Base-by-base conservation (phyloP, 352 stramenopile genomes). In the Globisporangium paroecandrum region DNA sequence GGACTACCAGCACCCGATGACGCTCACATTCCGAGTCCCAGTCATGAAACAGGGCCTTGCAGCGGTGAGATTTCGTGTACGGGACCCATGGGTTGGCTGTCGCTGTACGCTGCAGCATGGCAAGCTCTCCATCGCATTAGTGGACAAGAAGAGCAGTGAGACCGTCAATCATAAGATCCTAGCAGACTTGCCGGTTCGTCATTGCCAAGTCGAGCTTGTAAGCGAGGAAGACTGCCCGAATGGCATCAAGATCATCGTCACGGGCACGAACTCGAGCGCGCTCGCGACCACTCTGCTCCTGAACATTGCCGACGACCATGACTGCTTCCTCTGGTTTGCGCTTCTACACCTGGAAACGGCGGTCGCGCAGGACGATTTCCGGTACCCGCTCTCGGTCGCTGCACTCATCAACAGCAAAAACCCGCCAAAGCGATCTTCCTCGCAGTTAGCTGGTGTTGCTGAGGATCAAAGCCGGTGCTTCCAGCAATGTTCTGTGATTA, bases 311-410 rank as follows among this genome's bases (percentile, higher is more conserved):
- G 58, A 74, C 25, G 82, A 89, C 29, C 51, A 62, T 27, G 80
- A 91, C 29, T 65, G 77, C 0, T 88, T 87, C 38, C 43, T 78
- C 32, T 91, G 81, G 83, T 90, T 85, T 51, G 67, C 75, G 10
- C 62, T 89, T 46, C 63, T 91, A 2, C 70, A 76, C 5, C 73
- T 91, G 41, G 83, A 91, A 65, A 77, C 75, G 9, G 75, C 61
- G 1, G 60, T 91, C 46, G 75, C 78, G 0, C 79, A 85, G 62
- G 77, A 82, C 65, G 83, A 77, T 22, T 18, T 66, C 0, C 60
- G 38, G 34, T 88, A 81, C 38, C 73, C 81, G 6, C 59, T 91
- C 27, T 71, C 61, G 13, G 22, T 62, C 34, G 61, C 68, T 0
- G 43, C 53, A 10, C 53, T 88, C 1, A 22, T 62, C 3, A 66